Base-by-base conservation (phyloP, 352 stramenopile species). In the Phytopythium litorale region DNA sequence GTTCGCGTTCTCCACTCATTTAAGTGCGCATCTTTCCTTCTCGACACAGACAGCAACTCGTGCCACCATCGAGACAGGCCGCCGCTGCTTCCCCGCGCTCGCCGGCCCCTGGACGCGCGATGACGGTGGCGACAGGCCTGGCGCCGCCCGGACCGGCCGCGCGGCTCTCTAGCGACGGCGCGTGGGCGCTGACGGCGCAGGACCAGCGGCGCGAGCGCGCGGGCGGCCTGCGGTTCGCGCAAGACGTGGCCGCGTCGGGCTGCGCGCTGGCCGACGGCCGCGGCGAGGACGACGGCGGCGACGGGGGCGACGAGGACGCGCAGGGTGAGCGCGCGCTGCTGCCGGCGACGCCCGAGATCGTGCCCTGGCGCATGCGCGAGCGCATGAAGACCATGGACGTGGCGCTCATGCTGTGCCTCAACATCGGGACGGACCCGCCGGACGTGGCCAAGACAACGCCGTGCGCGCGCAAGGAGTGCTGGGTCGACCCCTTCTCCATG, bases 341-440 rank as follows among this genome's bases (percentile, higher is more conserved):
- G 33, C 63, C 63, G 2, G 49, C 75, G 12, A 8, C 71, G 1
- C 52, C 79, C 4, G 78, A 87, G 23, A 86, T 92, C 60, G 78
- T 88, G 54, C 81, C 87, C 8, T 96, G 87, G 87, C 79, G 87
- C 33, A 96, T 93, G 83, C 80, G 82, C 48, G 85, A 93, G 58
- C 84, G 87, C 61, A 92, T 96, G 83, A 96, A 96, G 71, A 96
- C 84, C 33, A 96, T 96, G 87, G 87, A 96, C 57, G 94, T 99
- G 19, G 97, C 89, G 40, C 81, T 99, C 7, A 92, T 99, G 50
- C 73, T 99, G 38, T 99, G 97, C 64, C 81, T 99, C 7, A 99
- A 99, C 71, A 98, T 99, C 60, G 96, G 96, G 1, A 99, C 96
- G 18, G 97, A 99, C 73, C 97, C 97, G 23, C 97, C 97, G 0